A percentile compares a stretch with the other conserved stretches of the same genome.
Conservation (phyloP, 2,329 filamentous ascomycete species). For the Sporothrix phasma region DNA sequence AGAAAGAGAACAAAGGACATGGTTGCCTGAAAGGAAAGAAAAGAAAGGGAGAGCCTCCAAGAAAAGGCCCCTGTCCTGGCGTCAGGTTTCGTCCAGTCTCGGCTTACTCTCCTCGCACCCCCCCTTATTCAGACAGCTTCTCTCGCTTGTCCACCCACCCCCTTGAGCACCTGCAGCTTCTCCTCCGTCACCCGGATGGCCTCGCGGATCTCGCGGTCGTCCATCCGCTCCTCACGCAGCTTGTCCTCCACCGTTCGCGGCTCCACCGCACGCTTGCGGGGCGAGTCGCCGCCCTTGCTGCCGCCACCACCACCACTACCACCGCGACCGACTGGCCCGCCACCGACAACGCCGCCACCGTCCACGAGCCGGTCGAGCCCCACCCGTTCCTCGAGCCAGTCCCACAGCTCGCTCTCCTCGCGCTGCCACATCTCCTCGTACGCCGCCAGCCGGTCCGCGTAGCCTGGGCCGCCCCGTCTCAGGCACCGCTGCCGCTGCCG, state of each 20-base stretch:
- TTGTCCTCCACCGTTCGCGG: constrained; percentile 50
- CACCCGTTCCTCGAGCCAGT: constrained; percentile 82
- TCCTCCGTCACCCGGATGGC: constrained; percentile 82
- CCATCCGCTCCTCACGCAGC: constrained; percentile 51
- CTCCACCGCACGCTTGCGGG: constrained; percentile 40
- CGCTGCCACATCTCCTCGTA: constrained; percentile 90
- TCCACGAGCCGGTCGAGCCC: constrained; percentile 54
- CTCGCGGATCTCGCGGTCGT: constrained; percentile 63
- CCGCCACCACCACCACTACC: constrained; percentile 6
- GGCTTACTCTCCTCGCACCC: not conserved
- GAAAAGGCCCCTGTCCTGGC: not conserved
- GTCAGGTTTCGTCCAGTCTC: not conserved
- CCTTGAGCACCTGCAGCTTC: constrained; percentile 65
- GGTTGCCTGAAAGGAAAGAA: not conserved
- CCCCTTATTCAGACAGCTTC: constrained; percentile 17
- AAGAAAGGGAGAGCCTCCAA: too few relatives aligned
- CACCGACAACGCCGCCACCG: constrained; percentile 22
- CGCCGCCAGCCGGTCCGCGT: constrained; percentile 61
- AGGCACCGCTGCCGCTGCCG: constrained; percentile 26
- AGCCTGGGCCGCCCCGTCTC: constrained; percentile 28
- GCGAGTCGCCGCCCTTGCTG: constrained; percentile 13
- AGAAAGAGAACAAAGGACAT: not conserved
- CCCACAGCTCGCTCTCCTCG: constrained; percentile 84
- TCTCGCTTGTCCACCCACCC: constrained; percentile 51
- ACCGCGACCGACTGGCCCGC: not conserved